Base-by-base conservation (phyloP, 2,329 filamentous ascomycete genomes). In the Paecilomyces sp. region DNA sequence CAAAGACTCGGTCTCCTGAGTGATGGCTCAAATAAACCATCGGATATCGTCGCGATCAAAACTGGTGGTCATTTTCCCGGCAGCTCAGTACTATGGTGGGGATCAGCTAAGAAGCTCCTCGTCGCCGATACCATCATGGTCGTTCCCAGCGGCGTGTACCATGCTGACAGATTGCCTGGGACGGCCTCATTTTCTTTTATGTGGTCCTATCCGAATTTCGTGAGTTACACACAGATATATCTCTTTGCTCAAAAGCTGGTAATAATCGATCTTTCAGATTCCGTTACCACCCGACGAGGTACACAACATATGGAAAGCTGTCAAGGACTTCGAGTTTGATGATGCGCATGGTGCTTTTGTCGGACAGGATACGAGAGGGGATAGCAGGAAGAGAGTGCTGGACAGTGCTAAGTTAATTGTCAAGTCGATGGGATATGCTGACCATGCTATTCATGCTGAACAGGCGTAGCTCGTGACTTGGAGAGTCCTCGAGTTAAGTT, bases 61-160 rank as follows among this genome's bases (percentile, higher is more conserved):
- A 80, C 88, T 0, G 89, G 90, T 0, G 91, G 91, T 0, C 90
- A 95, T 76, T 94, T 94, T 67, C 87, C 88, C 0, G 91, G 91
- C 0, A 90, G 86, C 64, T 74, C 88, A 61, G 85, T 91, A 2
- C 69, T 90, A 61, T 80, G 88, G 25, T 89, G 84, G 73, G 80
- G 82, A 18, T 73, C 75, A 0, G 81, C 80, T 55, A 87, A 82
- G 70, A 79, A 82, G 22, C 74, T 94, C n/a, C 81, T 93, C 61
- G 82, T 92, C 60, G 90, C 90, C 5, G 91, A 95, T 74, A 91
- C 88, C 2, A 81, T 94, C 55, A 80, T 90, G 64, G 89, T 86
- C 25, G 88, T 88, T 3, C 88, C 89, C 22, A 69, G 70, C 63
- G 66, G 66, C 3, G 61, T 68, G 33, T 69, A 70, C 62, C 63